Base-by-base conservation (phyloP, 2,329 filamentous ascomycete genomes). In the Talaromyces piceae region DNA sequence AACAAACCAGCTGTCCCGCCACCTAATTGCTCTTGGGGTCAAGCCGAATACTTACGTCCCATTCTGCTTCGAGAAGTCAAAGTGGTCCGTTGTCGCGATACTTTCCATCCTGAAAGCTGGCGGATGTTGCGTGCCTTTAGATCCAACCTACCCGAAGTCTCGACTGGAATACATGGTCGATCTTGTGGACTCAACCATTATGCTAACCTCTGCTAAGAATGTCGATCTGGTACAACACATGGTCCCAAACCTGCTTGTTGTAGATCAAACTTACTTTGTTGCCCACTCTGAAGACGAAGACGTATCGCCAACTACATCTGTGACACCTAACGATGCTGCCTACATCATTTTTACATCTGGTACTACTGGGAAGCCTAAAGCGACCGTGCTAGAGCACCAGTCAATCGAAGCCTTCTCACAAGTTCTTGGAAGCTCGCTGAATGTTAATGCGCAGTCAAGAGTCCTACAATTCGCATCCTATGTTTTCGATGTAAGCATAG, bases 321-420 rank as follows among this genome's bases (percentile, higher is more conserved):
- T 30, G 28, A 30, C 11, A 30, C 28, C 28, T 12, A 30, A 30
- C 9, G 28, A 47, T 30, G 56, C 81, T 3, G 65, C 83, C 2
- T 86, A 82, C 60, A 73, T 83, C 2, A 75, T 86, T 12, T 81
- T 85, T 57, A 78, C 76, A 1, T 77, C 76, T 5, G 77, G 78
- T 0, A 78, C 77, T 6, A 77, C 78, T 1, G 75, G 75, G 22
- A 65, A 62, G 2, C 65, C 65, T 1, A 80, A 80, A 50, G 82
- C 81, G 2, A 77, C 84, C 18, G 77, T 81, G 31, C 80, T 84
- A 47, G 79, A 77, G 1, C 84, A 87, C 55, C 66, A 69, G 0
- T 77, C 81, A 0, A 73, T 84, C 28, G 28, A 30, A 30, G 28
- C 28, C 5, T 30, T 30, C 28, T 30, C 28, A 30, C 28, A 30